Evolutionary conservation across 31 red algal species (phyloP).

Genomic region (Bonnemaisonia californica): DNA sequence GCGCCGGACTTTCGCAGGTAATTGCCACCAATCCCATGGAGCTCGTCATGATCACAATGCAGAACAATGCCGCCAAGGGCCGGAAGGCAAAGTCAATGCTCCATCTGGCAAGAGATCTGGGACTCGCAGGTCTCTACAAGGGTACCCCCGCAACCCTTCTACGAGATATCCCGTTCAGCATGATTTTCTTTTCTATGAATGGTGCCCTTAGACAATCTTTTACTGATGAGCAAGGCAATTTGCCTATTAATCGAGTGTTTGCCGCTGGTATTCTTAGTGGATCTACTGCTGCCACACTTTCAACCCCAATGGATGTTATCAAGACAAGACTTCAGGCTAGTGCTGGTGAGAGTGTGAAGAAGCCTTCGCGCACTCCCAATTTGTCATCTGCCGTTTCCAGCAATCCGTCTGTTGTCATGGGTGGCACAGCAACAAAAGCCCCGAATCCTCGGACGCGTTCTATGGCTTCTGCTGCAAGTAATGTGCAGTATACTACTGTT

Average conservation of each 20-base stretch:
- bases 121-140: slow-evolving; percentile 85
- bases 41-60: slow-evolving; percentile 95
- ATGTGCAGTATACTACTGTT: slow-evolving; percentile 44
- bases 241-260: slow-evolving; percentile 70
- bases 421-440: not conserved
- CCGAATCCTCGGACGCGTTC: not conserved
- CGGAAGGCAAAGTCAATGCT: slow-evolving; percentile 21
- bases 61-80: slow-evolving; percentile 53
- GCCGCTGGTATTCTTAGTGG: slow-evolving; percentile 80
- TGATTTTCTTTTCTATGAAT: slow-evolving; percentile 89
- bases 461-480: not conserved
- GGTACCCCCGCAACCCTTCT: slow-evolving; percentile 74
- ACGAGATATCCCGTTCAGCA: slow-evolving; percentile 88
- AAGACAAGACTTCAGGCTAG: slow-evolving; percentile 78
- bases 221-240: slow-evolving; percentile 25
- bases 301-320: slow-evolving; percentile 92
- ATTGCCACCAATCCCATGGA: slow-evolving; percentile 97
- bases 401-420: not conserved
- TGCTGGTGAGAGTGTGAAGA: slow-evolving; percentile 6
- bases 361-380: not conserved
- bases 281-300: slow-evolving; percentile 73
- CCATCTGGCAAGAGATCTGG: slow-evolving; percentile 55
- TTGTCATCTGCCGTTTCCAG: not conserved
- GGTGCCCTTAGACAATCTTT: slow-evolving; percentile 47
- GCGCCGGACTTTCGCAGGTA: slow-evolving; percentile 93